These are phyloP conservation scores for Colletotrichum spinosum DNA, from an alignment of 2,329 filamentous ascomycete species.

Conservation along the genomic window DNA sequence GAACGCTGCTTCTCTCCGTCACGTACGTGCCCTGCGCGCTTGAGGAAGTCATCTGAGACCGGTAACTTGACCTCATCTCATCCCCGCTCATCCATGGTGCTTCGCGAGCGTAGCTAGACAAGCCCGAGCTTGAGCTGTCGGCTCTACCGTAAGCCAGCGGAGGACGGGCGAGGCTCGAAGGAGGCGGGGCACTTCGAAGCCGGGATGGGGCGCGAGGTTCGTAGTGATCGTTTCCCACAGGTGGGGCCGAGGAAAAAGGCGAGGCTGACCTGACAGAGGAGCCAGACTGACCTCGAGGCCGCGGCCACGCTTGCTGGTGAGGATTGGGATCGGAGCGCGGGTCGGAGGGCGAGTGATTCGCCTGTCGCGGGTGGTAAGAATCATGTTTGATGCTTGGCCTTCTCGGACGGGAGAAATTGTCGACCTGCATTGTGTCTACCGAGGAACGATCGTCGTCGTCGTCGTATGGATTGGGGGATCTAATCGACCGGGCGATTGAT, in stretches of 20 bases:
- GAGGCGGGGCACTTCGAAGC: constrained; percentile 44
- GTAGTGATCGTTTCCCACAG: constrained; percentile 54
- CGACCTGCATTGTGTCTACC: constrained; percentile 46
- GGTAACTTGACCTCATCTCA: constrained; percentile 66
- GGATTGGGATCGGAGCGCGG: constrained; percentile 40
- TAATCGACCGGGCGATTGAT: constrained; percentile 34
- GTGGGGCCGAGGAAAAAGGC: constrained; percentile 57
- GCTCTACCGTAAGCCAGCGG: constrained; percentile 42
- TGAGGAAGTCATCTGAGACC: constrained; percentile 66
- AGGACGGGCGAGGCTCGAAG: constrained; percentile 43
- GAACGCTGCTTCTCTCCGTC: constrained; percentile 86
- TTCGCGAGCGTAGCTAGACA: constrained; percentile 45
- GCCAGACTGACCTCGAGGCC: constrained; percentile 58
- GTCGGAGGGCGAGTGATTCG: constrained; percentile 42
- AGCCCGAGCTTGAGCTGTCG: constrained; percentile 52
- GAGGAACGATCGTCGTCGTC: constrained; percentile 39
- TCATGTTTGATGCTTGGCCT: constrained; percentile 63
- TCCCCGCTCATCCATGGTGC: constrained; percentile 62
- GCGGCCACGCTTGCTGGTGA: constrained; percentile 50
- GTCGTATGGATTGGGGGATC: constrained; percentile 40
- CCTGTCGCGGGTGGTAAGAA: constrained; percentile 45
- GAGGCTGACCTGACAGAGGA: constrained; percentile 61
- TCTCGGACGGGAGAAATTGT: constrained; percentile 71
- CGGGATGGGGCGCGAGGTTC: constrained; percentile 46
- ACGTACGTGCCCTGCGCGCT: constrained; percentile 70